A percentile compares a stretch with the other conserved stretches of the same genome.
Evolutionary conservation across 345 rosid species (phyloP).

Genomic region (Gossypium arboreum): DNA sequence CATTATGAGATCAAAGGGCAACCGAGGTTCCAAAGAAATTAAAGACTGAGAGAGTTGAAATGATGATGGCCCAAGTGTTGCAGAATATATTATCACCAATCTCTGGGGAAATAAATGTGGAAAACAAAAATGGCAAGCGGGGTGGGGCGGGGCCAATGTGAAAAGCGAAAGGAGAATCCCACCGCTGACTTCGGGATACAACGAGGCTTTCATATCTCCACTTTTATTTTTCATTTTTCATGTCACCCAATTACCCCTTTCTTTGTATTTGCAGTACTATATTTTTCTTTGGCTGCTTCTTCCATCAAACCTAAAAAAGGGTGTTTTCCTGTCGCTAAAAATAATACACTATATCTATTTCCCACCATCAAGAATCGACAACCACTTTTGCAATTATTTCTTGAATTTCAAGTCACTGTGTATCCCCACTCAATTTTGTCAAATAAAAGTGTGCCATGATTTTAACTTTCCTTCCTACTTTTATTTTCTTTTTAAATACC

Average conservation of each 20-base stretch:
- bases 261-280: background rate
- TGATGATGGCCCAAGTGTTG: background rate
- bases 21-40: too few relatives aligned
- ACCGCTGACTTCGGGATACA: background rate
- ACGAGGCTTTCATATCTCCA: background rate
- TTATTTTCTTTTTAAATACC: background rate
- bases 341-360: background rate
- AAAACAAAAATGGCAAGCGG: background rate
- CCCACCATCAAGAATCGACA: background rate
- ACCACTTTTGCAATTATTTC: background rate
- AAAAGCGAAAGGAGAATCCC: background rate
- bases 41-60: too few relatives aligned
- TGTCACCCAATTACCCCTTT: background rate
- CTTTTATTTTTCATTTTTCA: background rate
- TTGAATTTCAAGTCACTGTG: background rate
- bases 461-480: background rate
- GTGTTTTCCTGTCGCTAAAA: background rate
- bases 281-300: background rate
- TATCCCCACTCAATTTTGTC: background rate
- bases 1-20: too few relatives aligned
- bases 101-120: too few relatives aligned
- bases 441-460: background rate
- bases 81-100: background rate
- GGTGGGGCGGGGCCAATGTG: background rate
- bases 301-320: background rate